Percentiles rank a stretch among this genome's conserved stretches.
phyloP scores from a whole-genome alignment of 2,329 filamentous ascomycete species.

The Calonectria multiphialidica region DNA sequence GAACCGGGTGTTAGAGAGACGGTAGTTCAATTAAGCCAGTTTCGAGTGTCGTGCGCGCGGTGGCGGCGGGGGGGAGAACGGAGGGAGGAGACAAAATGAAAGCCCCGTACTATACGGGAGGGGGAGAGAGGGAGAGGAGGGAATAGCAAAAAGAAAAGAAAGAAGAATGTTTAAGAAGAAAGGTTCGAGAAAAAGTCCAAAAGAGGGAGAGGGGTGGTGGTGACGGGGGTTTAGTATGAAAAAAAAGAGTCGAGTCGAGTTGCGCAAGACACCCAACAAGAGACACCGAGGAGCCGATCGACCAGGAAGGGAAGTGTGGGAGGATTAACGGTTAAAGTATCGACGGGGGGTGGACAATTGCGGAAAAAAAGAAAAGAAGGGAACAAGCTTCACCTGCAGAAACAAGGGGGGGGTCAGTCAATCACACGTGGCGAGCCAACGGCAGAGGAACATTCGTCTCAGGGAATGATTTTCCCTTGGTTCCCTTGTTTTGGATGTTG shows the following conservation, averaged over 20 bases:
- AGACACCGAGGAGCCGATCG: conserved; percentile 2
- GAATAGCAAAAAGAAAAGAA: conserved; percentile 26
- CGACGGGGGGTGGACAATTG: conserved; percentile 24
- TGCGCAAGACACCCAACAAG: neutral
- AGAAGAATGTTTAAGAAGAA: neutral
- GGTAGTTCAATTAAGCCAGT: neutral
- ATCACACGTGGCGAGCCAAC: conserved; percentile 23
- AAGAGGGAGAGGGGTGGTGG: neutral
- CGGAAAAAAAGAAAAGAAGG: conserved; percentile 19
- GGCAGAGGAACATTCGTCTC: conserved; percentile 9
- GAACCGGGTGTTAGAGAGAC: neutral
- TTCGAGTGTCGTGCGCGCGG: neutral
- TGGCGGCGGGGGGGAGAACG: neutral
- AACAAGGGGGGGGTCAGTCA: neutral
- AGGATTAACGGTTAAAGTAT: neutral
- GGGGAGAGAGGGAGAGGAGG: neutral
- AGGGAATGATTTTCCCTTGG: neutral
- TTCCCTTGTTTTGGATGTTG: neutral
- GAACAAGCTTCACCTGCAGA: conserved; percentile 7
- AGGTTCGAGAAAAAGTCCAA: neutral
- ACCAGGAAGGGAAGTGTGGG: conserved; percentile 11
- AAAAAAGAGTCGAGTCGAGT: neutral
- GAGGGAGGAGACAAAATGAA: neutral
- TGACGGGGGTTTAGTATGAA: neutral
- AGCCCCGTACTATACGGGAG: neutral